Evolutionary conservation across 345 rosid species (phyloP), one percentile per base, ranked within the genome.

Genomic region (Bretschneidera sinensis): DNA sequence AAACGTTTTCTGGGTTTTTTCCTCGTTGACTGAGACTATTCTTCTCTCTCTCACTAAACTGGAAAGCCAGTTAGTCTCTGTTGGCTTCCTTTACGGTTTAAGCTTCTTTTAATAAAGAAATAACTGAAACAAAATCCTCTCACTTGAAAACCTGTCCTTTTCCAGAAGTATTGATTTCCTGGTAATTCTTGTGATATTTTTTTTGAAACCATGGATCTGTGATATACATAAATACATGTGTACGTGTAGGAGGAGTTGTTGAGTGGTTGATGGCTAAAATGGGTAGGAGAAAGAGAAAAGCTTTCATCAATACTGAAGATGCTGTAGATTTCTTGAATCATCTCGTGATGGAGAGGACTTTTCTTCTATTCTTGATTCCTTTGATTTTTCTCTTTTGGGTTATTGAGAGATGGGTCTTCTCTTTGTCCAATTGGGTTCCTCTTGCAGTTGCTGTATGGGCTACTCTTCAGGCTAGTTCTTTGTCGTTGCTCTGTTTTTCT

Each of bases 361-460:
- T 80, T 16, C 51, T 89, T 21, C 74, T 83, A 5, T 65, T 85
- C 33, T 57, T 89, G 56, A 72, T 94, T 62, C 86, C 92, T 28
- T 66, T 87, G 66, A 39, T 89, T 54, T 55, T 90, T 65, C 62
- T 81, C 58, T 72, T 83, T 33, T 89, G 99, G 99, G 77, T 62
- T 24, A 56, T 94, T 35, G 99, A 94, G 85, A 85, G 83, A 81
- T 89, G 97, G 97, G 50, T 89, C 66, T 84, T 89, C 75, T 65
- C 87, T 74, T 72, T 94, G 72, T 94, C 96, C 70, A 85, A 81
- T 43, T 94, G 97, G 99, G 85, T 94, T 71, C 97, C 90, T 61
- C 85, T 94, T 62, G 78, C 77, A 51, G 79, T 85, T 43, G 95
- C 96, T 55, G 96, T 92, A 50, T 92, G 94, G 96, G 96, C 89